Percentiles rank a stretch among this genome's conserved stretches.
Conservation (phyloP, 1,139 yeast species). For the Candida anutae region DNA sequence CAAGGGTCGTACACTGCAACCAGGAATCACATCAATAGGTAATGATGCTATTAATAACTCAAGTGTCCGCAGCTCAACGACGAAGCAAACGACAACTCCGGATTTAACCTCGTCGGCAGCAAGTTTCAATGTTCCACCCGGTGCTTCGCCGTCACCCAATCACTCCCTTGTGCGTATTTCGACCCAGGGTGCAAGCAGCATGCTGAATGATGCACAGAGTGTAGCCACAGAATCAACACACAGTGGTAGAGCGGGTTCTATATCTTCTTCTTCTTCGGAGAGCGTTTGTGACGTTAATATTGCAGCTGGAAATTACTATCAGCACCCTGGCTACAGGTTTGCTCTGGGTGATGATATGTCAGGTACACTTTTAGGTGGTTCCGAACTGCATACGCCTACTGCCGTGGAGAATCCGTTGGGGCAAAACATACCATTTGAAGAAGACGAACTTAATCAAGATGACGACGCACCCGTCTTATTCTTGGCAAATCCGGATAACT, state of each 20-base stretch:
- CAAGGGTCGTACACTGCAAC: no score
- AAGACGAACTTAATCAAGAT: constrained; percentile 16
- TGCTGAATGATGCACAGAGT: constrained; percentile 21
- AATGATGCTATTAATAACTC: no score
- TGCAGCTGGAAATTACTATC: constrained; percentile 30
- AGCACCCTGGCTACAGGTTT: constrained; percentile 34
- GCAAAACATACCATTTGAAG: constrained; percentile 9
- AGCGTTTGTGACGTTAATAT: constrained; percentile 17
- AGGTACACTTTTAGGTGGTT: constrained; percentile 8
- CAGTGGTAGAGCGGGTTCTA: constrained; percentile 10
- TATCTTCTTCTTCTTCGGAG: constrained; percentile 19
- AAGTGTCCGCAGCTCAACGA: no score
- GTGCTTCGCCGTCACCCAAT: no score
- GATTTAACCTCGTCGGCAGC: no score
- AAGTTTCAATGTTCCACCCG: no score
- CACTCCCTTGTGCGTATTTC: no score
- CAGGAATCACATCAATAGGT: no score
- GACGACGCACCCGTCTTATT: constrained; percentile 44
- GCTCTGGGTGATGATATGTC: constrained; percentile 19
- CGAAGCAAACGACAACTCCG: no score
- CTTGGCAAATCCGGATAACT: constrained; percentile 65
- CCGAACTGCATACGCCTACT: no score
- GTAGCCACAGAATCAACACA: constrained; percentile 10
- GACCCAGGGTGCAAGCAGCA: no score
- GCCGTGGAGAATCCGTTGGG: constrained; percentile 9